Conservation (phyloP, 345 rosid genomes). For the Sapria himalayana region DNA sequence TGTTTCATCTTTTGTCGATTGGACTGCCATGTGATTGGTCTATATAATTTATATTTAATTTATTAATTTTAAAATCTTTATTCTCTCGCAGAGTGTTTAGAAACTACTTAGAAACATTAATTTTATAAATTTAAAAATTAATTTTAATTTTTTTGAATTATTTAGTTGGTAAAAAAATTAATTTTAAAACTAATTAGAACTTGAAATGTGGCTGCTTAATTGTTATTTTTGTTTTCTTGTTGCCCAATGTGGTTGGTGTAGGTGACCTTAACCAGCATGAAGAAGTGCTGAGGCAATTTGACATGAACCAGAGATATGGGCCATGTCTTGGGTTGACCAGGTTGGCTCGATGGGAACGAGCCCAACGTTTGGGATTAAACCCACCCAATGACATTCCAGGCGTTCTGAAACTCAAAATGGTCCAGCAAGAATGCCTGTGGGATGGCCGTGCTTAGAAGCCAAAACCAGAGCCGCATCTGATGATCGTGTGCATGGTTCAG, state of each 20-base stretch:
- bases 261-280: conserved; percentile 27
- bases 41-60: too few relatives aligned
- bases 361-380: conserved; percentile 38
- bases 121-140: neutral
- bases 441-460: conserved; percentile 30
- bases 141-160: neutral
- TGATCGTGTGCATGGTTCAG: too few relatives aligned
- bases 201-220: neutral
- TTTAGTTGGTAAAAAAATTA: too few relatives aligned
- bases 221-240: conserved; percentile 1
- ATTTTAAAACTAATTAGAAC: neutral
- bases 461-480: too few relatives aligned
- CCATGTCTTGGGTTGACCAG: conserved; percentile 67
- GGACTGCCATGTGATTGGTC: too few relatives aligned
- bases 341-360: conserved; percentile 56
- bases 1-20: too few relatives aligned
- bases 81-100: neutral
- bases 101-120: too few relatives aligned
- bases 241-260: conserved; percentile 6
- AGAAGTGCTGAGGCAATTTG: conserved; percentile 42
- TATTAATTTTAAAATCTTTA: too few relatives aligned
- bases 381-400: conserved; percentile 37
- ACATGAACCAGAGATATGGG: conserved; percentile 68
- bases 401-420: conserved; percentile 26
- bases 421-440: conserved; percentile 35